These are phyloP conservation scores for Suhomyces terraborum DNA, from an alignment of 1,139 yeast genomes.

Conservation along the genomic window DNA sequence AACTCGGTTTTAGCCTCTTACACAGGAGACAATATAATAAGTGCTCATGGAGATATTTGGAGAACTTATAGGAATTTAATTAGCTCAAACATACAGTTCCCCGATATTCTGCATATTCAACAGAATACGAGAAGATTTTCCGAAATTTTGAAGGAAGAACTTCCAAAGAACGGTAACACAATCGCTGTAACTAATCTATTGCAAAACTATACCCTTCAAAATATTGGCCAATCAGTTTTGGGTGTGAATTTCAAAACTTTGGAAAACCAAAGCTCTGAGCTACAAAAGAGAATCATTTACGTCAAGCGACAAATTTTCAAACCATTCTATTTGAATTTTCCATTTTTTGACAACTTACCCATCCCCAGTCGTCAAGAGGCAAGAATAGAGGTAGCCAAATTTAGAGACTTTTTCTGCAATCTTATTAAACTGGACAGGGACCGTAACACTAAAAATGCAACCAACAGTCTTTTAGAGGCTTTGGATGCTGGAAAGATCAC, in stretches of 20 bases:
- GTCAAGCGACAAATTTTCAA: slow-evolving; percentile 58
- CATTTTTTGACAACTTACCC: slow-evolving; percentile 52
- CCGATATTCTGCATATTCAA: slow-evolving; percentile 38
- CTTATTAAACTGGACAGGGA: slow-evolving; percentile 28
- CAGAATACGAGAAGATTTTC: slow-evolving; percentile 35
- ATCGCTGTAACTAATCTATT: slow-evolving; percentile 41
- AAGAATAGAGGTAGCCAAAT: slow-evolving; percentile 43
- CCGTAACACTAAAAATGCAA: slow-evolving; percentile 23
- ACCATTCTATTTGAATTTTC: slow-evolving; percentile 58
- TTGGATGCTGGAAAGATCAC: slow-evolving; percentile 37
- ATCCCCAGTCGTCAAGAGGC: slow-evolving; percentile 52
- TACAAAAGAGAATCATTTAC: slow-evolving; percentile 43
- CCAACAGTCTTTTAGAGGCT: slow-evolving; percentile 41
- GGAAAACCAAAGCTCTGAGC: slow-evolving; percentile 25
- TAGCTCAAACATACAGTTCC: slow-evolving; percentile 54
- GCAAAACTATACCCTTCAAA: slow-evolving; percentile 52
- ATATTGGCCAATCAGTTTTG: slow-evolving; percentile 51
- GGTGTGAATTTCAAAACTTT: slow-evolving; percentile 49
- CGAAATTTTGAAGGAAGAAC: slow-evolving; percentile 15
- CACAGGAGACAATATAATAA: slow-evolving; percentile 64
- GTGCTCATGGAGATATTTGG: slow-evolving; percentile 63
- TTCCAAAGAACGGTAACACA: slow-evolving; percentile 9
- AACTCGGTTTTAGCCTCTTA: slow-evolving; percentile 56
- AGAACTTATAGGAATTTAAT: slow-evolving; percentile 47
- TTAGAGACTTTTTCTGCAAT: slow-evolving; percentile 36